phyloP scores from a whole-genome alignment of 2,329 filamentous ascomycete genomes.

The Fusarium buxicola region DNA sequence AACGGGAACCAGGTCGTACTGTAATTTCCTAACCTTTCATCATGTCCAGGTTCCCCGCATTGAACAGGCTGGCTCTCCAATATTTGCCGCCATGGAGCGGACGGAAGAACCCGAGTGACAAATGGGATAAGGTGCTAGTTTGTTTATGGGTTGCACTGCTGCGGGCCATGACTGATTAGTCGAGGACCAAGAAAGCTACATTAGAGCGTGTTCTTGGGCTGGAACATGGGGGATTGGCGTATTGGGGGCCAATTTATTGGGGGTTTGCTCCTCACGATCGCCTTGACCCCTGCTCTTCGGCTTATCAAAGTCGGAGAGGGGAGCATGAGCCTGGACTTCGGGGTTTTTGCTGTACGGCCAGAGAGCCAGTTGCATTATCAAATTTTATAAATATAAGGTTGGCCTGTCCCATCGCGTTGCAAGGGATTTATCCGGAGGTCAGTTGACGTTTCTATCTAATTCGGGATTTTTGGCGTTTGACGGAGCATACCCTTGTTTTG shows the following conservation, averaged over 20 bases:
- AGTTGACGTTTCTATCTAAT: no score
- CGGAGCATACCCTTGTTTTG: no score
- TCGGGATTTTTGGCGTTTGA: no score
- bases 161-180: no score
- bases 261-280: not conserved
- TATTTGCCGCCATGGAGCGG: not conserved
- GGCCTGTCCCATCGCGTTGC: no score
- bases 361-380: no score
- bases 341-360: not conserved
- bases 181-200: no score
- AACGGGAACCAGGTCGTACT: slow-evolving; percentile 4
- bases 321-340: not conserved
- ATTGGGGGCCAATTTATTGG: not conserved
- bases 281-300: not conserved
- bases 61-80: not conserved
- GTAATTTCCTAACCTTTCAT: slow-evolving; percentile 13
- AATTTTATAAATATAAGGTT: no score
- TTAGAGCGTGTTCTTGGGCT: not conserved
- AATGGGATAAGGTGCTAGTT: no score
- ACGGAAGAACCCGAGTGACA: slow-evolving; percentile 1
- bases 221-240: not conserved
- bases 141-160: no score
- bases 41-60: slow-evolving; percentile 21
- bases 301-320: not conserved
- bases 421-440: no score